Conservation (phyloP, 352 stramenopile species). For the Pythium periplocum region DNA sequence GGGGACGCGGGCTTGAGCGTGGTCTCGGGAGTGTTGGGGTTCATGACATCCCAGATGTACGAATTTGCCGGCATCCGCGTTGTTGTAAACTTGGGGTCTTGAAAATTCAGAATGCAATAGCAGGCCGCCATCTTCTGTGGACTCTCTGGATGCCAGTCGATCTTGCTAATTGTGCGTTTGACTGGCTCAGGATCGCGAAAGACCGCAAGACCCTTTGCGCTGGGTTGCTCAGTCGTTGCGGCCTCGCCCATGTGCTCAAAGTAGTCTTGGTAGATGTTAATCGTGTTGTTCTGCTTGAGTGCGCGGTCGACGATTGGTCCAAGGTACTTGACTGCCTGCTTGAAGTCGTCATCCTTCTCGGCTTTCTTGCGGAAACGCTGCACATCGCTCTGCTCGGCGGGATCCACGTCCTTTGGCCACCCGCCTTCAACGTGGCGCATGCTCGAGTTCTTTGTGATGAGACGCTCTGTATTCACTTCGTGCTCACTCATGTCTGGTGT, state of each 20-base stretch:
- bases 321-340: conserved; percentile 91
- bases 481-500: conserved; percentile 90
- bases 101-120: conserved; percentile 95
- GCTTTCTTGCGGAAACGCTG: conserved; percentile 96
- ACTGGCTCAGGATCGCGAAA: conserved; percentile 94
- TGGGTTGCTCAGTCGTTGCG: conserved; percentile 93
- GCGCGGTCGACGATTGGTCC: conserved; percentile 89
- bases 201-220: conserved; percentile 94
- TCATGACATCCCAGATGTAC: conserved; percentile 97
- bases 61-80: conserved; percentile 73
- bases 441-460: conserved; percentile 90
- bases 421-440: conserved; percentile 95
- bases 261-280: conserved; percentile 98
- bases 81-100: conserved; percentile 91
- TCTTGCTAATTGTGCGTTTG: conserved; percentile 92
- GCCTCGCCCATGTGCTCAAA: conserved; percentile 89
- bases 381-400: conserved; percentile 94
- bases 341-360: conserved; percentile 97
- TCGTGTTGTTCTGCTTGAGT: conserved; percentile 98
- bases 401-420: conserved; percentile 97
- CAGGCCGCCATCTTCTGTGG: conserved; percentile 95
- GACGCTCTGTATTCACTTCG: conserved; percentile 92
- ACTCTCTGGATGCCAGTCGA: conserved; percentile 97
- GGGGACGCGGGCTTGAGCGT: conserved; percentile 88
- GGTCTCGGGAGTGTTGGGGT: conserved; percentile 95